phyloP scores from a whole-genome alignment of 257 asterid species.

The Echium plantagineum region DNA sequence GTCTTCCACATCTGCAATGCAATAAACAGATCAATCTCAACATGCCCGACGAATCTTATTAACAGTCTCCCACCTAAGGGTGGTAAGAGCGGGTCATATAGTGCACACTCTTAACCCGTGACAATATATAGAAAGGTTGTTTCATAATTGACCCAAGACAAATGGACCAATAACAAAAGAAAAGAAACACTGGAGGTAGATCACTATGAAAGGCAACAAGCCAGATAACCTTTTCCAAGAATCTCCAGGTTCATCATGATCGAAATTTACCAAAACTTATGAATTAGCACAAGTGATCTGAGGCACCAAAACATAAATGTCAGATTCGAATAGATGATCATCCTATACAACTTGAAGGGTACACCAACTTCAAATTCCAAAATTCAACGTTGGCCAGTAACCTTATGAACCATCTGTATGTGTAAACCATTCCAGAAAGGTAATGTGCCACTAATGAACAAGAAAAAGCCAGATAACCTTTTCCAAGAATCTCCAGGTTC shows the following conservation, averaged over 20 bases:
- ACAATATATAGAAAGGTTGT: too few relatives aligned
- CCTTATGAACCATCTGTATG: too few relatives aligned
- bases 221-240: neutral
- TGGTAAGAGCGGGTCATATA: too few relatives aligned
- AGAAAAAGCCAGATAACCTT: too few relatives aligned
- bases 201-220: neutral
- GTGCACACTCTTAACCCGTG: too few relatives aligned
- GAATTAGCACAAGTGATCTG: too few relatives aligned
- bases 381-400: neutral
- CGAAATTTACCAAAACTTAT: neutral
- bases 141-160: too few relatives aligned
- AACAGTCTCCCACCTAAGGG: too few relatives aligned
- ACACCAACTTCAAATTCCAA: neutral
- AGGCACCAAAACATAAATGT: neutral
- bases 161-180: neutral
- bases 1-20: too few relatives aligned
- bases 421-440: neutral
- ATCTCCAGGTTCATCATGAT: neutral
- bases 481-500: neutral
- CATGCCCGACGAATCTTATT: too few relatives aligned
- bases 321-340: neutral
- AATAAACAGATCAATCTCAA: too few relatives aligned
- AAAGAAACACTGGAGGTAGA: neutral
- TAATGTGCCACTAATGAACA: neutral
- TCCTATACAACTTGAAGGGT: neutral